Base-by-base conservation (phyloP, 1,284 basidiomycete species). In the Austropuccinia psidii region DNA sequence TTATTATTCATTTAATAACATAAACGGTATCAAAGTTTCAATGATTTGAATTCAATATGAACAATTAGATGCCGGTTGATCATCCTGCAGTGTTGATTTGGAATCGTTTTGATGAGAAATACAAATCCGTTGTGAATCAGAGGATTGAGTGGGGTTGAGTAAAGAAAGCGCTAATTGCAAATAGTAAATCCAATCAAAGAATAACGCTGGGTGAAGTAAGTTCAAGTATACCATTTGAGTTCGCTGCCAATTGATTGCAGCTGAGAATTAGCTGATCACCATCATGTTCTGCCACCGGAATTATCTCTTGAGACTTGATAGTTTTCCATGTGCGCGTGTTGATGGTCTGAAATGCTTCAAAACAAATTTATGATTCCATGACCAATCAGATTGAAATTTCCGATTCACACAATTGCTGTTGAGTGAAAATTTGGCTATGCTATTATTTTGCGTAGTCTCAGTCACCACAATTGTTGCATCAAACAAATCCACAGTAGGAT, bases 211-310 rank as follows among this genome's bases (percentile, higher is more conserved):
- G 96, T 37, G 90, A 93, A 80, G 98, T 96, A 43, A 99, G 84
- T 0, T 93, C 93, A 45, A 96, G 83, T 75, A 98, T 86, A 3
- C 88, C 90, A 47, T 93, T 83, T 6, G 90, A 84, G 39, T 87
- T 84, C 27, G 82, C 81, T 31, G 82, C 80, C 7, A 91, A 85
- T 77, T 86, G 86, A 3, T 91, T 90, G 80, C 91, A 98, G 73
- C 94, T 86, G 55, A 98, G 81, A 90, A 97, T 97, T 79, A 98
- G 90, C 76, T 95, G 96, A 77, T 97, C 93, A 35, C 93, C 87
- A 76, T 90, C 87, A 79, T 97, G 91, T 75, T 88, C 85, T 35
- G 91, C 89, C 15, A 92, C 89, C 0, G 96, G 96, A 75, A 98
- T 90, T 74, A 98, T 94, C 80, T 98, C 95, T 58, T 94, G 86